Evolutionary conservation across 23 red algal species (phyloP).

Genomic region (Gracilariopsis chorda): DNA sequence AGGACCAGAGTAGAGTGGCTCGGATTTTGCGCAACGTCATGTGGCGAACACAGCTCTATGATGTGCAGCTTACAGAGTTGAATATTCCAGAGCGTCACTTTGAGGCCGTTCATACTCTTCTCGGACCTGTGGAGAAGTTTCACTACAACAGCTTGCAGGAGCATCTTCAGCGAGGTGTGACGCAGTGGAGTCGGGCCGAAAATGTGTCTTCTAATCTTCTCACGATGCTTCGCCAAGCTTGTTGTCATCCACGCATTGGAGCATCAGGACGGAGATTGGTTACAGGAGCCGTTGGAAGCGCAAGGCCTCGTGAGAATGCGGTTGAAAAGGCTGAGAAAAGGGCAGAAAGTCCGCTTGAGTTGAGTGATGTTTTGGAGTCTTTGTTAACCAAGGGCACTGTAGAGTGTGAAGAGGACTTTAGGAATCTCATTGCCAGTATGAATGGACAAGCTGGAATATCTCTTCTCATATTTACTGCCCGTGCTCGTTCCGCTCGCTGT

Average conservation of each 20-base stretch:
- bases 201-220: constrained; percentile 16
- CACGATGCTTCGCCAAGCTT: constrained; percentile 80
- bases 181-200: neutral
- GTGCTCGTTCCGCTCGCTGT: neutral
- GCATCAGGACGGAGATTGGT: constrained; percentile 40
- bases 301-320: neutral
- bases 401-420: constrained; percentile 85
- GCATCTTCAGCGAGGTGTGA: neutral
- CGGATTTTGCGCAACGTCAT: constrained; percentile 41
- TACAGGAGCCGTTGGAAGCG: neutral
- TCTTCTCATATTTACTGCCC: constrained; percentile 6
- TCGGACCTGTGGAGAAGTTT: constrained; percentile 73
- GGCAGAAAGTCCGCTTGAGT: constrained; percentile 51
- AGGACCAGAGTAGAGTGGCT: constrained; percentile 23
- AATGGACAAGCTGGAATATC: constrained; percentile 79
- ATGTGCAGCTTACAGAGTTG: constrained; percentile 64
- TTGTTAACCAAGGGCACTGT: constrained; percentile 41
- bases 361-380: constrained; percentile 74
- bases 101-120: constrained; percentile 14
- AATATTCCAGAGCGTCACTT: constrained; percentile 48
- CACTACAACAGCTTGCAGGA: constrained; percentile 57
- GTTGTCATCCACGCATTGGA: constrained; percentile 88
- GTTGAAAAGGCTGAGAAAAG: constrained; percentile 1
- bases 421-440: constrained; percentile 39
- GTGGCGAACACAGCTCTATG: constrained; percentile 73